Evolutionary conservation across 2,329 filamentous ascomycete species (phyloP), one percentile per base, ranked within the genome.

Genomic region (Neonectria punicea): DNA sequence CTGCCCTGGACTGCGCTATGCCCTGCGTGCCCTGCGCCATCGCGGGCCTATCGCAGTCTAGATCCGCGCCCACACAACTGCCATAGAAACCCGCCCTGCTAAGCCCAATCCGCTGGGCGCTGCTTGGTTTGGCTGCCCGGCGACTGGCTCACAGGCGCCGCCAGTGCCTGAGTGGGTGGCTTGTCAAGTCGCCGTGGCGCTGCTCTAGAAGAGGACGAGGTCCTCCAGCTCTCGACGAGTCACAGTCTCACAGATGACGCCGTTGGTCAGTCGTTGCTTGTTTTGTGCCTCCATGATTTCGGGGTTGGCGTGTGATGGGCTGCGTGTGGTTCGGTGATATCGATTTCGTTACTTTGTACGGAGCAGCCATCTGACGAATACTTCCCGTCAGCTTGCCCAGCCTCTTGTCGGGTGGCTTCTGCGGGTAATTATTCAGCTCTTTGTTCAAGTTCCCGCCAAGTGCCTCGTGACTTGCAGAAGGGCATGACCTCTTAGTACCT

Each of bases 41-140:
- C 61, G 51, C 57, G 53, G 57, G 46, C 56, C 61, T 58, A 57
- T 59, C 61, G 51, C 56, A 60, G 61, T 60, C 61, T 64, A 47
- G 61, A 59, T 64, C 56, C 25, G 25, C 25, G 25, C 25, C 25
- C 25, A 25, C 25, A 25, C 25, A 25, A 25, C 25, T 25, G 25
- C 25, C 25, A 25, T 2, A 25, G 25, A 25, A 25, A 25, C 25
- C 25, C 25, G 25, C 25, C 25, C 36, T 58, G 39, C 53, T 56
- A 49, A 55, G 43, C 51, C 58, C 34, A 50, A 55, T 55, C 51
- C 22, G 53, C 58, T 53, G 32, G 54, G 25, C 39, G 32, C 54
- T 30, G 41, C 61, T 54, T 25, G 55, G 51, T 30, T 32, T 51
- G 47, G 47, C 28, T n/a, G n/a, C 5, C 11, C 28, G 9, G 30